These are phyloP conservation scores for Dryadomyces quercus-mongolicae DNA, from an alignment of 2,329 filamentous ascomycete genomes.

Conservation along the genomic window DNA sequence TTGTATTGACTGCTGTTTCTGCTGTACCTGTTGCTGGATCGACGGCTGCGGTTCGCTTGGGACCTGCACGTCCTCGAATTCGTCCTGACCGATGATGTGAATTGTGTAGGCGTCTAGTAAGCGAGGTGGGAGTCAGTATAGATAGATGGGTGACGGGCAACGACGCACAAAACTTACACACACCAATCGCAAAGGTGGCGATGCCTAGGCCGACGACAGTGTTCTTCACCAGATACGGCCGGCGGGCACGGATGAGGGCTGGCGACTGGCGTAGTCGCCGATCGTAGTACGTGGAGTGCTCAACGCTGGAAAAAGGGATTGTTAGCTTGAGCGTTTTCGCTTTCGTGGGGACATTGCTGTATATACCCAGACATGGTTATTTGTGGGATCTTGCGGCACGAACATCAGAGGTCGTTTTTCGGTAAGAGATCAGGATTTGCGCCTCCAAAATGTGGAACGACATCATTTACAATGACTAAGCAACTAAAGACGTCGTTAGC, in stretches of 20 bases:
- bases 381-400: neutral
- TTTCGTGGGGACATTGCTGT: neutral
- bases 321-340: neutral
- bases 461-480: neutral
- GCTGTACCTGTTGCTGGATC: conserved; percentile 9
- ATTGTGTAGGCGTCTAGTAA: conserved; percentile 50
- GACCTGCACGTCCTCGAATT: conserved; percentile 90
- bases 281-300: conserved; percentile 75
- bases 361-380: conserved; percentile 10
- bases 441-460: neutral
- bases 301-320: conserved; percentile 20
- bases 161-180: conserved; percentile 56
- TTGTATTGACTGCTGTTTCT: conserved; percentile 15
- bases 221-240: conserved; percentile 87
- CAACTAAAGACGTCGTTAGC: too few species aligned
- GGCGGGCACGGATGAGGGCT: conserved; percentile 79
- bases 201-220: conserved; percentile 67
- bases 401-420: neutral
- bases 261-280: conserved; percentile 73
- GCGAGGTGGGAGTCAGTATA: neutral
- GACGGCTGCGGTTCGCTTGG: conserved; percentile 50
- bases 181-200: conserved; percentile 61
- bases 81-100: conserved; percentile 81
- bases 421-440: neutral
- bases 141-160: neutral